Evolutionary conservation across 2,329 filamentous ascomycete species (phyloP).

Genomic region (Rhexocercosporidium sp.): DNA sequence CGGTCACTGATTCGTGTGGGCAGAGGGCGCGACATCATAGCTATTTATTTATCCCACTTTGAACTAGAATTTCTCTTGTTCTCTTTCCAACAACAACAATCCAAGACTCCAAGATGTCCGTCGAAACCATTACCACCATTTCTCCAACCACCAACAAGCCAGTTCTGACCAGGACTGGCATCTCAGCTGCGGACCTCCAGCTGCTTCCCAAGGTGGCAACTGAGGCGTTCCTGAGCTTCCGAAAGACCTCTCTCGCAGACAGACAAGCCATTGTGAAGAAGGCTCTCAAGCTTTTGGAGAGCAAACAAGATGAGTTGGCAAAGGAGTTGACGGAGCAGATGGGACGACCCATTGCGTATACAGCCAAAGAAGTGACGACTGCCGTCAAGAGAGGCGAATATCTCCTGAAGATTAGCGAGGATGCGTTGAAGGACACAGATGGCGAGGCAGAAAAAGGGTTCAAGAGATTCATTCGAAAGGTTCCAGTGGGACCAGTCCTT

Average conservation of each 20-base stretch:
- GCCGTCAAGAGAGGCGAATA: slow-evolving; percentile 87
- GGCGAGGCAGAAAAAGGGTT: slow-evolving; percentile 88
- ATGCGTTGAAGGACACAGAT: slow-evolving; percentile 78
- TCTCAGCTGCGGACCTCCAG: slow-evolving; percentile 72
- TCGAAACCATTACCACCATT: slow-evolving; percentile 75
- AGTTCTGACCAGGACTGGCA: slow-evolving; percentile 78
- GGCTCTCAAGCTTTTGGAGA: slow-evolving; percentile 72
- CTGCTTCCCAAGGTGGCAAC: slow-evolving; percentile 74
- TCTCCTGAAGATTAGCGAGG: slow-evolving; percentile 80
- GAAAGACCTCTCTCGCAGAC: slow-evolving; percentile 74
- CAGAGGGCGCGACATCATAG: slow-evolving; percentile 2
- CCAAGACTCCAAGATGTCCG: slow-evolving; percentile 55
- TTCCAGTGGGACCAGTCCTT: slow-evolving; percentile 85
- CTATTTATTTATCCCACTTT: slow-evolving; percentile 24
- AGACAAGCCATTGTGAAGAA: slow-evolving; percentile 82
- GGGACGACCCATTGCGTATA: slow-evolving; percentile 90
- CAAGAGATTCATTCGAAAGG: slow-evolving; percentile 86
- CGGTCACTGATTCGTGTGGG: slow-evolving; percentile 2
- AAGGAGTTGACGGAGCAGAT: slow-evolving; percentile 91
- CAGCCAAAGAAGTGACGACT: slow-evolving; percentile 81
- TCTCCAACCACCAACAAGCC: slow-evolving; percentile 88
- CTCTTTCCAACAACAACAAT: slow-evolving; percentile 7
- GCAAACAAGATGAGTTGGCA: slow-evolving; percentile 79
- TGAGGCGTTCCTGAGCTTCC: slow-evolving; percentile 77
- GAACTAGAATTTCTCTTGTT: background rate